A percentile compares a stretch with the other conserved stretches of the same genome.
phyloP scores from a whole-genome alignment of 1,284 basidiomycete species.

The Sporisorium reilianum region DNA sequence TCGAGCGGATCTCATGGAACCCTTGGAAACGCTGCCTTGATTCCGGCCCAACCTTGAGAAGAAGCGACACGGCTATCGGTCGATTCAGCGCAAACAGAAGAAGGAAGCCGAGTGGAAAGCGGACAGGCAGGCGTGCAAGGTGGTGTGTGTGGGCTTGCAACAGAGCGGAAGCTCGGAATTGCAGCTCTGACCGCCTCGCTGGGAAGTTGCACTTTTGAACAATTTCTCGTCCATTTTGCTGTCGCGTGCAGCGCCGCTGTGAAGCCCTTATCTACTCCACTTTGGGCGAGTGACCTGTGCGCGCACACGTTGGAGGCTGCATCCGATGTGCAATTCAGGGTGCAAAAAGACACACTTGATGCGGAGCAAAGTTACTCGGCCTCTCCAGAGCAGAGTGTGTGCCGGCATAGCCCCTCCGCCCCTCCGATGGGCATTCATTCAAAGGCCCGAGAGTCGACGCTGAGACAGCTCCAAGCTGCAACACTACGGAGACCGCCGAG shows the following conservation, averaged over 20 bases:
- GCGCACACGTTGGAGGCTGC: slow-evolving; percentile 1
- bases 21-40: neutral
- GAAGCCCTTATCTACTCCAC: slow-evolving; percentile 2
- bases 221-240: neutral
- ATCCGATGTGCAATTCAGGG: slow-evolving; percentile 10
- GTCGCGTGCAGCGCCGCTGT: slow-evolving; percentile 2
- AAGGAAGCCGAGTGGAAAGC: neutral
- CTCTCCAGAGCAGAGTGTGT: too few relatives aligned
- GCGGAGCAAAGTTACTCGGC: too few relatives aligned
- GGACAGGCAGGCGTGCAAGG: too few relatives aligned
- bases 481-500: too few relatives aligned
- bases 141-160: too few relatives aligned
- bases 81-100: neutral
- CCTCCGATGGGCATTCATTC: too few relatives aligned
- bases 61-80: neutral
- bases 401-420: slow-evolving; percentile 1
- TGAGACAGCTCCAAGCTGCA: too few relatives aligned
- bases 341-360: slow-evolving; percentile 2
- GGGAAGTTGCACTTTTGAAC: neutral
- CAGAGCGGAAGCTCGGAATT: slow-evolving; percentile 7
- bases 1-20: neutral
- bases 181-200: neutral
- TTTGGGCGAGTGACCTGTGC: slow-evolving; percentile 5
- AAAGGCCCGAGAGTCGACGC: too few relatives aligned
- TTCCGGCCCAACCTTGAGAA: neutral